Evolutionary conservation across 148 eudicot species (phyloP), one percentile per base, ranked within the genome.

Genomic region (Beta vulgaris): DNA sequence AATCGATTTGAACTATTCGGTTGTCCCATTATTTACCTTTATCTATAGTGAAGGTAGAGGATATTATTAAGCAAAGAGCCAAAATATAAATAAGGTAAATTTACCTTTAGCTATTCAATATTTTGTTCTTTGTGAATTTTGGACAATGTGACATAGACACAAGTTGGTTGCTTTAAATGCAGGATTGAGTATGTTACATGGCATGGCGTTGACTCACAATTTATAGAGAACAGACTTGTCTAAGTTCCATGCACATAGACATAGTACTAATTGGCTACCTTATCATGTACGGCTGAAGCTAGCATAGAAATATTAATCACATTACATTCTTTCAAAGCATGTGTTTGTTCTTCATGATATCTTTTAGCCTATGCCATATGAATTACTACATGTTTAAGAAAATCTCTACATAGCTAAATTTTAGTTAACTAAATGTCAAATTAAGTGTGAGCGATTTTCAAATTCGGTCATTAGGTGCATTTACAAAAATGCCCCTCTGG

Each of bases 161-260:
- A n/a, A n/a, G 19, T 18, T 70, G 40, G 44, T 72, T 72, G 64
- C 64, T 72, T 59, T n/a, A 28, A 16, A 58, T 36, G 15, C 35
- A 16, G 15, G 71, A 25, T n/a, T 23, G 44, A 67, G 43, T 42
- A 40, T 21, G 18, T 23, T 67, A 67, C 8, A 34, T 26, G 32
- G 26, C 11, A 43, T 4, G 35, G 71, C 71, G 71, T 67, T 67
- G 71, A 67, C 71, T 43, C 9, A 39, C 48, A 37, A 65, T 23
- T 37, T 25, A 14, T 34, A 35, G 42, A 63, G 25, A 18, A 29
- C 26, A 6, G 23, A 26, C 26, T 26, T 25, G 15, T 55, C 65
- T 34, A 62, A 57, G 65, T 37, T 73, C 42, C 25, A 44, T 25
- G 21, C 40, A 66, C 34, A 9, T 9, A 39, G 9, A 9, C n/a